Conservation (phyloP, 192 early-diverging fungal genomes). For the Thamnidium elegans region DNA sequence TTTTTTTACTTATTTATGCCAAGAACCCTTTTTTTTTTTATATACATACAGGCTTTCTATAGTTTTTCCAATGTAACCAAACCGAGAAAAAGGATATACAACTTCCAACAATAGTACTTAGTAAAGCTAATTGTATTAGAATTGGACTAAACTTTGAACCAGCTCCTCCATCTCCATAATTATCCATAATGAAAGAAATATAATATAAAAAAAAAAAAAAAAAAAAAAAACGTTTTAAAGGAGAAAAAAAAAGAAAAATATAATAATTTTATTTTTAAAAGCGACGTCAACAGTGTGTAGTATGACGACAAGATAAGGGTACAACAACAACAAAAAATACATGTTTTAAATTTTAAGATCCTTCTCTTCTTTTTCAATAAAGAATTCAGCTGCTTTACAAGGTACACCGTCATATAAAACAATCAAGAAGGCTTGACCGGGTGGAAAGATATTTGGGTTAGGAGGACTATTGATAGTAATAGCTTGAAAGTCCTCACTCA, state of each 20-base stretch:
- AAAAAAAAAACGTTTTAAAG: neutral
- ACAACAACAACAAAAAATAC: neutral
- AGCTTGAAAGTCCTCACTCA: constrained; percentile 21
- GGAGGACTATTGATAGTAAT: constrained; percentile 42
- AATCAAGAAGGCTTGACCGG: constrained; percentile 51
- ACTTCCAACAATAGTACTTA: constrained; percentile 49
- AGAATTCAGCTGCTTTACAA: constrained; percentile 19
- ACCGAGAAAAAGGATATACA: constrained; percentile 48
- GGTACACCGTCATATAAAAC: constrained; percentile 51
- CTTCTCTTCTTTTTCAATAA: constrained; percentile 18
- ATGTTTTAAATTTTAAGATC: constrained; percentile 10
- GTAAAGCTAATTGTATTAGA: constrained; percentile 42
- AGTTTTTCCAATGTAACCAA: constrained; percentile 59
- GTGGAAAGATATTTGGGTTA: constrained; percentile 52
- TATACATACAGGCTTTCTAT: constrained; percentile 53
- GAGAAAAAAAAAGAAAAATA: neutral
- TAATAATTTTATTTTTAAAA: too few species aligned
- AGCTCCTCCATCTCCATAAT: constrained; percentile 43
- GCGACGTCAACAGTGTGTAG: neutral
- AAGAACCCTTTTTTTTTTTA: neutral
- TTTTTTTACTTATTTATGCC: neutral
- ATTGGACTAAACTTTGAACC: constrained; percentile 41
- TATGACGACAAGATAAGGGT: neutral
- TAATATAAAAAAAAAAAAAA: neutral
- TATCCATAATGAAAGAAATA: neutral